Conservation (phyloP, 208 protist species). For the Acanthamoeba rhysodes region DNA sequence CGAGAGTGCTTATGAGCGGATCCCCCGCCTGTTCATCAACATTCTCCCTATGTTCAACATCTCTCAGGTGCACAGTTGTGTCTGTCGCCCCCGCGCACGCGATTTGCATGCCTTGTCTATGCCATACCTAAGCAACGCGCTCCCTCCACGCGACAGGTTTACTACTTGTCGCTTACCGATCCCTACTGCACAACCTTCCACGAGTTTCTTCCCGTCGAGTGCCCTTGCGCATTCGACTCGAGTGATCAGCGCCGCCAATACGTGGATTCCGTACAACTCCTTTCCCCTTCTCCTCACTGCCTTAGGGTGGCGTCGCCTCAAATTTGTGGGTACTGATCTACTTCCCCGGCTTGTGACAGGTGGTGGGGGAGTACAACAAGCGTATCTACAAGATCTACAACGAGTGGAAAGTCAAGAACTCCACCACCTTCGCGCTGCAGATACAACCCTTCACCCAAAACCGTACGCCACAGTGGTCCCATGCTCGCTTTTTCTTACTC, state of each 20-base stretch:
- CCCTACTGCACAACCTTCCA: neutral
- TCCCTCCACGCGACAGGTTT: neutral
- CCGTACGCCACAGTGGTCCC: neutral
- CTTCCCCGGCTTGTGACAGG: neutral
- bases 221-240: constrained; percentile 19
- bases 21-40: constrained; percentile 49
- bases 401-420: constrained; percentile 40
- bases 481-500: neutral
- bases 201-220: constrained; percentile 1
- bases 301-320: neutral
- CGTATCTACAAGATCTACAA: constrained; percentile 51
- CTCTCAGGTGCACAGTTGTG: constrained; percentile 5
- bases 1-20: neutral
- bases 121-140: too few species aligned
- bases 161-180: neutral
- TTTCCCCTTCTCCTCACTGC: neutral
- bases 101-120: neutral
- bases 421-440: constrained; percentile 6
- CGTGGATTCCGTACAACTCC: neutral
- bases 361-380: constrained; percentile 4
- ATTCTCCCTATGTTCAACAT: constrained; percentile 67
- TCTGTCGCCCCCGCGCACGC: too few species aligned
- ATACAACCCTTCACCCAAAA: constrained; percentile 34
- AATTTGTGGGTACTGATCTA: neutral
- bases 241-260: neutral